These are phyloP conservation scores for Suillus ampliporus DNA, from an alignment of 768 basidiomycete genomes.

Conservation along the genomic window DNA sequence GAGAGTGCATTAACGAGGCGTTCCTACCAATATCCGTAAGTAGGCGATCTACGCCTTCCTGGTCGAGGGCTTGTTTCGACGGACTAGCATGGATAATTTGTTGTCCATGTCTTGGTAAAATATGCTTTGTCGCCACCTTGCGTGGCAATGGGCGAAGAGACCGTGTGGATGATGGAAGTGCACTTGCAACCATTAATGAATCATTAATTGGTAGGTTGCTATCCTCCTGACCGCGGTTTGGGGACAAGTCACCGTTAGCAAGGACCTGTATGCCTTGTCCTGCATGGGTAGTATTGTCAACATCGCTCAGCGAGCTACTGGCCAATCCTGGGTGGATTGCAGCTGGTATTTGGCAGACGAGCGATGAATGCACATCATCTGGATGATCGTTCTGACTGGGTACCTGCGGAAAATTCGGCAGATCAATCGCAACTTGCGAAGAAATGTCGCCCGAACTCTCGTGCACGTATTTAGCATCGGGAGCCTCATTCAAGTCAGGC, in stretches of 20 bases:
- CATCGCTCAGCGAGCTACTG: neutral
- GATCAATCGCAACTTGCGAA: neutral
- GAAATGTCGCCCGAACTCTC: neutral
- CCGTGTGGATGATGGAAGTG: neutral
- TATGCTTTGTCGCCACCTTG: constrained; percentile 14
- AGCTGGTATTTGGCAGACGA: neutral
- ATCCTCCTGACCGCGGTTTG: neutral
- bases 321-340: no score
- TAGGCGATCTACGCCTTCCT: constrained; percentile 23
- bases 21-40: constrained; percentile 25
- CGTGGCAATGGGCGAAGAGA: constrained; percentile 28
- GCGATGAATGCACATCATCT: neutral
- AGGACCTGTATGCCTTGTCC: neutral
- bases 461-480: neutral
- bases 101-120: neutral
- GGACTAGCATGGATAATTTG: neutral
- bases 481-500: neutral
- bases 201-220: neutral
- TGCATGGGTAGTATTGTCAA: neutral
- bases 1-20: constrained; percentile 12
- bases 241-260: neutral
- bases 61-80: neutral
- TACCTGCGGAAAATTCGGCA: neutral
- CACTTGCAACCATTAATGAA: neutral
- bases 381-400: neutral